Conservation (phyloP, 176 grass and related monocot genomes). For the Oryza meyeriana region DNA sequence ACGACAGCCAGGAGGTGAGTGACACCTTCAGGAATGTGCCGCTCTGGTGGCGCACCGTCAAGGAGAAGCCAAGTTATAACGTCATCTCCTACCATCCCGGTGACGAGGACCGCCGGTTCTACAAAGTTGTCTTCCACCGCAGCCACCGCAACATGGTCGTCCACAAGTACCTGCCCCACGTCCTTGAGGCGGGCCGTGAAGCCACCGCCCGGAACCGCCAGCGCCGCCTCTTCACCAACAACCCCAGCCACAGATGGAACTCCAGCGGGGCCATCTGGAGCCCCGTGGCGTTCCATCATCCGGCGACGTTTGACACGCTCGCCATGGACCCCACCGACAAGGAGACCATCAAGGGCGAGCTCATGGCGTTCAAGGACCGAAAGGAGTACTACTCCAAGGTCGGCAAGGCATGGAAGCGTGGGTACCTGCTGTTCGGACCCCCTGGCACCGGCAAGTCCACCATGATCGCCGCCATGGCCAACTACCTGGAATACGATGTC, state of each 20-base stretch:
- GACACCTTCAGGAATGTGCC: neutral
- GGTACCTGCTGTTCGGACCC: slow-evolving; percentile 47
- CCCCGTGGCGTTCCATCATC: slow-evolving; percentile 58
- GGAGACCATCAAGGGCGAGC: too few relatives aligned
- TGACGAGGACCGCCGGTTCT: neutral
- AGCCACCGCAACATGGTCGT: neutral
- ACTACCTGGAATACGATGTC: slow-evolving; percentile 64
- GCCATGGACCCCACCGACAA: slow-evolving; percentile 42
- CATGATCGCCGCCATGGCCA: slow-evolving; percentile 76
- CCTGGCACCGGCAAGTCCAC: slow-evolving; percentile 75
- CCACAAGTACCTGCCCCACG: neutral
- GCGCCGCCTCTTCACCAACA: slow-evolving; percentile 73
- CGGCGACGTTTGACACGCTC: slow-evolving; percentile 59
- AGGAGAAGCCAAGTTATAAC: neutral
- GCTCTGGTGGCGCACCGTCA: slow-evolving; percentile 26
- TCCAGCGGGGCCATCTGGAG: slow-evolving; percentile 28
- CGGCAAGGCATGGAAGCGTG: slow-evolving; percentile 67
- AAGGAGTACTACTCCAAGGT: slow-evolving; percentile 68
- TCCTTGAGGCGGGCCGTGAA: slow-evolving; percentile 5
- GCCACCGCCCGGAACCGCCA: slow-evolving; percentile 14
- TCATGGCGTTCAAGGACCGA: too few relatives aligned
- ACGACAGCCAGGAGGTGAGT: slow-evolving; percentile 24
- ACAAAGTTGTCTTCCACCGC: slow-evolving; percentile 36
- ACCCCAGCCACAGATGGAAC: neutral
- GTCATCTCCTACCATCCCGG: neutral